These are phyloP conservation scores for Globisporangium solare DNA, from an alignment of 352 stramenopile genomes.

Conservation along the genomic window DNA sequence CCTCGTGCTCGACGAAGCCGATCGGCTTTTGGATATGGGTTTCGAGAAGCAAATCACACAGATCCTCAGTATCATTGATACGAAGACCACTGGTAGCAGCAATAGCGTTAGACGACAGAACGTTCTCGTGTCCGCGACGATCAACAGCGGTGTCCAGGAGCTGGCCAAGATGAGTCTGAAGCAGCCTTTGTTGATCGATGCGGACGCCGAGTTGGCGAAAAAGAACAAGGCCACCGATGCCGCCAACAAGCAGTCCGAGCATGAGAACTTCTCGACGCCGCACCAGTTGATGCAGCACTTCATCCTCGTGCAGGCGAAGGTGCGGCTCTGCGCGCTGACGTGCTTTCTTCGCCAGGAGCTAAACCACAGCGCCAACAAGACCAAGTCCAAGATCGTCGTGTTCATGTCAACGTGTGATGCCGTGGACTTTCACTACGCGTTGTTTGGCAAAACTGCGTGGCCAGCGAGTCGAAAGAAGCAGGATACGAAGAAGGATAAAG, in stretches of 20 bases:
- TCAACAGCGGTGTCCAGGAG: slow-evolving; percentile 83
- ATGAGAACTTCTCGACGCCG: slow-evolving; percentile 84
- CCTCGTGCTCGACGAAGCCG: slow-evolving; percentile 98
- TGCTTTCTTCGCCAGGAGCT: slow-evolving; percentile 89
- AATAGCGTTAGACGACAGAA: slow-evolving; percentile 42
- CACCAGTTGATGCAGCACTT: slow-evolving; percentile 95
- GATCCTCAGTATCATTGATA: slow-evolving; percentile 94
- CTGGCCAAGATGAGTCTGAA: slow-evolving; percentile 81
- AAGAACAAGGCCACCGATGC: slow-evolving; percentile 4
- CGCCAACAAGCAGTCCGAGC: slow-evolving; percentile 2
- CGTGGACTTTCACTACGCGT: slow-evolving; percentile 94
- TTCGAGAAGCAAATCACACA: slow-evolving; percentile 99
- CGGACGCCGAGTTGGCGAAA: slow-evolving; percentile 32
- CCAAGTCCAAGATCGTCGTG: slow-evolving; percentile 88
- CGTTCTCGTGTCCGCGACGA: slow-evolving; percentile 84
- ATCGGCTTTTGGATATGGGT: slow-evolving; percentile 99
- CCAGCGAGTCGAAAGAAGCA: slow-evolving; percentile 25
- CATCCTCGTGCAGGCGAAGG: slow-evolving; percentile 94
- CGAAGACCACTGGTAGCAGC: slow-evolving; percentile 68
- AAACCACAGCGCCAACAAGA: slow-evolving; percentile 22
- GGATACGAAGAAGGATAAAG: slow-evolving; percentile 49
- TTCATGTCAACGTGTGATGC: slow-evolving; percentile 97
- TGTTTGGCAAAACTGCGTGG: slow-evolving; percentile 88
- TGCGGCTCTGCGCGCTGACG: slow-evolving; percentile 89
- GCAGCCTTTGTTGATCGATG: slow-evolving; percentile 72